These are phyloP conservation scores for Acrodontium crateriforme DNA, from an alignment of 2,329 filamentous ascomycete species.

Conservation along the genomic window DNA sequence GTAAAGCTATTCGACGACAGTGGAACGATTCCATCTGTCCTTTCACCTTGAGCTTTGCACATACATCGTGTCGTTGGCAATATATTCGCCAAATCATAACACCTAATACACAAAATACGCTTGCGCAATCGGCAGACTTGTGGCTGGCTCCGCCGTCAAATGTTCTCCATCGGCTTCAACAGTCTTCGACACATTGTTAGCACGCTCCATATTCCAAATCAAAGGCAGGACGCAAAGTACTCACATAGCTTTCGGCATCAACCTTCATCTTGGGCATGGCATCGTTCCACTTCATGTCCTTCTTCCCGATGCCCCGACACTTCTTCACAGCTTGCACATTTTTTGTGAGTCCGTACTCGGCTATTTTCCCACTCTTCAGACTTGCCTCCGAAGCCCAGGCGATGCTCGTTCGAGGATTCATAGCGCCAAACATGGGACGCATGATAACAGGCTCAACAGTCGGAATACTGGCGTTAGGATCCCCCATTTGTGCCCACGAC, in stretches of 20 bases:
- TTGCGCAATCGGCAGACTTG: conserved; percentile 61
- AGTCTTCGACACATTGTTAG: conserved; percentile 25
- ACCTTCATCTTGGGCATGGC: conserved; percentile 71
- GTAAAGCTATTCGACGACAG: no score
- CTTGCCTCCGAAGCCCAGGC: conserved; percentile 71
- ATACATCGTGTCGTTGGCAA: no score
- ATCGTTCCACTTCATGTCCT: conserved; percentile 26
- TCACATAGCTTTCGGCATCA: conserved; percentile 73
- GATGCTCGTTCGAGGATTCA: conserved; percentile 49
- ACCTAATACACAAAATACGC: conserved; percentile 50
- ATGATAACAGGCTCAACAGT: conserved; percentile 74
- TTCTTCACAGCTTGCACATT: conserved; percentile 63
- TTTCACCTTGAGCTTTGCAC: no score
- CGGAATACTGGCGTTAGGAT: conserved; percentile 53
- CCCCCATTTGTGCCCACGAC: conserved; percentile 62
- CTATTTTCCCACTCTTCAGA: conserved; percentile 51
- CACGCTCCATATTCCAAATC: conserved; percentile 3
- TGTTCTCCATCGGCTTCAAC: conserved; percentile 72
- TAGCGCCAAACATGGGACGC: conserved; percentile 71
- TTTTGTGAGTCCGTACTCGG: conserved; percentile 61
- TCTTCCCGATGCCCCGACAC: conserved; percentile 16
- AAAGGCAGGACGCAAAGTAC: conserved; percentile 14
- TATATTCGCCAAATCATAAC: no score
- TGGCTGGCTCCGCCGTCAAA: conserved; percentile 60
- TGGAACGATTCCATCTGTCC: no score